Base-by-base conservation (phyloP, 441 rosid species). In the Erodium moschatum region DNA sequence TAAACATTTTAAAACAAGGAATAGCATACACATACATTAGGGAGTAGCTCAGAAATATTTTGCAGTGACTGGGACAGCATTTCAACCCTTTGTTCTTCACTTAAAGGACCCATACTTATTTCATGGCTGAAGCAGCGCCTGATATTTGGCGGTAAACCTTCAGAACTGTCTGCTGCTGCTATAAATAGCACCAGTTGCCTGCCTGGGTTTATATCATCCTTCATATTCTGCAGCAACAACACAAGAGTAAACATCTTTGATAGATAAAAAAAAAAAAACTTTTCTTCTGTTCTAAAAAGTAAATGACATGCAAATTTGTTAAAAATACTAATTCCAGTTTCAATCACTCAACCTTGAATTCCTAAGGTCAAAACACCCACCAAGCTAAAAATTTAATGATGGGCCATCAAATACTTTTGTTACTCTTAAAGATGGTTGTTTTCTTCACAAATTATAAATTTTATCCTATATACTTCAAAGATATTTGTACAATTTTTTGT, bases 51-150 rank as follows among this genome's bases (percentile, higher is more conserved):
- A 71, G 89, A 78, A 80, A 87, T 80, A 67, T 82, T 84, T 82
- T 87, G 85, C 73, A 94, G 84, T 67, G 85, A 83, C 80, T 77
- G 92, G 70, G 88, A 76, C 79, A 91, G 69, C 88, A 94, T 84
- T 76, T 85, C 84, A 64, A 76, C 81, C 78, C 98, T 86, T 80
- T 91, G 93, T 67, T 94, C 94, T 80, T 88, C 98, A 69, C 87
- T 83, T 67, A 89, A 78, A 74, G 94, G 83, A 67, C 84, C 87
- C 93, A 93, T 87, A 62, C 84, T 83, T 79, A 93, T 79, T 80
- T 93, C 98, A 73, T 94, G 97, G 85, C 97, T 91, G 81, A 93
- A 91, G 87, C 98, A 93, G 78, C 97, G 95, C 74, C 97, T 81
- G 70, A 94, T 83, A 69, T 84, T 76, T 70, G 94, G 88, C 61